Percentiles rank a stretch among this genome's conserved stretches.
Conservation (phyloP, 2,329 filamentous ascomycete genomes). For the Cucurbitaria berberidis region DNA sequence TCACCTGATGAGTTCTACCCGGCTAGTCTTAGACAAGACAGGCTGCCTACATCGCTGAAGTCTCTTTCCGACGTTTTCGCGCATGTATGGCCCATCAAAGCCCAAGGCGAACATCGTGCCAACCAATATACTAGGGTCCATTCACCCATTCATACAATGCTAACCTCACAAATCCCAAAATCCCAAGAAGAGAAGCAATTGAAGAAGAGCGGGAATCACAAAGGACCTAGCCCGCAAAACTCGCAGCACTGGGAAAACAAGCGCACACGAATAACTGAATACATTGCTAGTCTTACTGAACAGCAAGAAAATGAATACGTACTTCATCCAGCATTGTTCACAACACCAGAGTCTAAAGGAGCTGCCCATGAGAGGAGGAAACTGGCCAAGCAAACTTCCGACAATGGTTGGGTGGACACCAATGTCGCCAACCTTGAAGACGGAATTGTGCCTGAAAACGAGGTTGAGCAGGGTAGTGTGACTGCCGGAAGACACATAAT, state of each 20-base stretch:
- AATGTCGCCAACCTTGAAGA: slow-evolving; percentile 70
- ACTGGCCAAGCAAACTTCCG: slow-evolving; percentile 54
- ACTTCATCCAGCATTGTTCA: slow-evolving; percentile 78
- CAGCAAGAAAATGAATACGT: slow-evolving; percentile 83
- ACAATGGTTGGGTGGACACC: slow-evolving; percentile 83
- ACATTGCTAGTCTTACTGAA: slow-evolving; percentile 74
- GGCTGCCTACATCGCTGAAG: slow-evolving; percentile 54
- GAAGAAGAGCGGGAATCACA: slow-evolving; percentile 50
- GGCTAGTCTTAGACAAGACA: slow-evolving; percentile 48
- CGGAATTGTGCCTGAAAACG: slow-evolving; percentile 69
- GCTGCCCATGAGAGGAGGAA: slow-evolving; percentile 62
- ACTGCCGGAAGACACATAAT: slow-evolving; percentile 81
- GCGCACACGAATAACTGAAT: slow-evolving; percentile 81
- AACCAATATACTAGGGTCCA: slow-evolving; percentile 72
- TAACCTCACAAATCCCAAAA: slow-evolving; percentile 75
- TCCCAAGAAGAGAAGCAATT: slow-evolving; percentile 69
- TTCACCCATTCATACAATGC: slow-evolving; percentile 84
- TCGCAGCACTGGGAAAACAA: slow-evolving; percentile 74
- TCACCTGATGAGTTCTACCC: slow-evolving; percentile 60
- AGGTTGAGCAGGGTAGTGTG: slow-evolving; percentile 80
- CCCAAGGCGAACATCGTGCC: slow-evolving; percentile 79
- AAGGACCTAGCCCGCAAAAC: slow-evolving; percentile 63
- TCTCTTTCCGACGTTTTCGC: slow-evolving; percentile 82
- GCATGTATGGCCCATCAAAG: slow-evolving; percentile 86
- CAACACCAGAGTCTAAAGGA: slow-evolving; percentile 60